Base-by-base conservation (phyloP, 805 yeast genomes). In the Saccharomyces mikatae region DNA sequence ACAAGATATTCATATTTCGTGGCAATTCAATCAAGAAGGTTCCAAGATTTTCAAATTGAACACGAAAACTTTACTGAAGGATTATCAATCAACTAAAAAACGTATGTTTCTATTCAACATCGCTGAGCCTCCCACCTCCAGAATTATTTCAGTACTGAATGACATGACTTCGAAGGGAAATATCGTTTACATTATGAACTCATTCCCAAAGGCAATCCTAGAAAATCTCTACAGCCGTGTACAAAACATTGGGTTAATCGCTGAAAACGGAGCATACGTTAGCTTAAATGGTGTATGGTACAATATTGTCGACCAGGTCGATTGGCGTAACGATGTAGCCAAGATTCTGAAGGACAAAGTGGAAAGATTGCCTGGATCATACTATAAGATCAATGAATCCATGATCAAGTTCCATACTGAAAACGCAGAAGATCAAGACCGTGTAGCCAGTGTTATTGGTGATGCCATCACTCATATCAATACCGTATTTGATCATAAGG, bases 251-350 rank as follows among this genome's bases (percentile, higher is more conserved):
- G 97, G 97, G 0, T 74, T 92, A 52, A 83, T 92, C 58, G 96
- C 97, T 1, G 98, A 91, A 69, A 84, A 86, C 65, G 98, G 98
- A 41, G 95, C 89, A 0, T 89, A 80, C 62, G 76, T 92, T 32
- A 83, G 80, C 66, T 63, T 81, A 21, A 77, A 80, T 22, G 63
- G 67, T 59, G 70, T 74, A 11, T 89, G 96, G 96, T 70, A 79
- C 49, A 76, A 86, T 1, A 74, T 86, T 24, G 80, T 82, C 30
- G 80, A 81, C 54, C 81, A 80, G 56, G 79, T 75, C 30, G 74
- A 76, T 52, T 70, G 77, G 58, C 72, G 72, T 21, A 57, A 50
- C 29, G 71, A 70, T 49, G 71, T 69, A 30, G 62, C 66, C 30
- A 68, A 66, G 32, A 63, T 69, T 49, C 59, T 70, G 8, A 68